These are phyloP conservation scores for Spongiforma sp. DNA, from an alignment of 1,284 basidiomycete species.

Conservation along the genomic window DNA sequence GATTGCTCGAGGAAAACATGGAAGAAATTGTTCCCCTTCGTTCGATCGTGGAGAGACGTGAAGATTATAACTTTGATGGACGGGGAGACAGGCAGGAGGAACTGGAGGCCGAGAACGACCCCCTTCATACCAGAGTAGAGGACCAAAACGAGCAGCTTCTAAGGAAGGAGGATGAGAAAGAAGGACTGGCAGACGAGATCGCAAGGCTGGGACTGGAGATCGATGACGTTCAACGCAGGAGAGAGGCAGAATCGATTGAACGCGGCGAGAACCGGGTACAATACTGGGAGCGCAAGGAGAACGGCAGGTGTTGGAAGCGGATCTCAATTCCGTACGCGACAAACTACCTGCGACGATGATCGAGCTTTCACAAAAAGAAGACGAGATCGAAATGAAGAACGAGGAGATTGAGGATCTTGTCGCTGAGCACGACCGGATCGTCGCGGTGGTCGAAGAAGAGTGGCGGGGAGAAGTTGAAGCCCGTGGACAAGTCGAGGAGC, in stretches of 20 bases:
- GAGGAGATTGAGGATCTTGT: constrained; percentile 74
- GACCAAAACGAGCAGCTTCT: constrained; percentile 63
- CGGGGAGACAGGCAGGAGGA: constrained; percentile 51
- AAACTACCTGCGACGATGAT: constrained; percentile 79
- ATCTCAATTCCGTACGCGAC: constrained; percentile 74
- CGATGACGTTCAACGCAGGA: constrained; percentile 69
- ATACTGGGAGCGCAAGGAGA: constrained; percentile 72
- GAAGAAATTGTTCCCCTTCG: constrained; percentile 74
- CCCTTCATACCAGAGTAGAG: constrained; percentile 60
- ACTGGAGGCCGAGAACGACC: constrained; percentile 70
- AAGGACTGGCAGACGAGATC: constrained; percentile 68
- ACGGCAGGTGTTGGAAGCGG: constrained; percentile 74
- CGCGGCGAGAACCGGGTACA: constrained; percentile 73
- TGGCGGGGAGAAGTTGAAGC: constrained; percentile 81
- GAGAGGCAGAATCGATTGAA: constrained; percentile 66
- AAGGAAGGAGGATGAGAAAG: constrained; percentile 70
- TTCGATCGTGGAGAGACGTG: constrained; percentile 63
- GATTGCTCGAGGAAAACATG: constrained; percentile 75
- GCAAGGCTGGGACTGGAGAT: constrained; percentile 68
- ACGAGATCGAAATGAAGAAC: constrained; percentile 75
- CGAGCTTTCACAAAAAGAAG: constrained; percentile 82
- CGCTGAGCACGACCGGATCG: constrained; percentile 67
- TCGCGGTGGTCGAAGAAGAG: constrained; percentile 73
- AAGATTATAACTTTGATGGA: constrained; percentile 46
- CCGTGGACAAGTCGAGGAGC: constrained; percentile 70